These are phyloP conservation scores for Houttuynia cordata DNA, from an alignment of 164 flowering plant genomes.

Conservation along the genomic window DNA sequence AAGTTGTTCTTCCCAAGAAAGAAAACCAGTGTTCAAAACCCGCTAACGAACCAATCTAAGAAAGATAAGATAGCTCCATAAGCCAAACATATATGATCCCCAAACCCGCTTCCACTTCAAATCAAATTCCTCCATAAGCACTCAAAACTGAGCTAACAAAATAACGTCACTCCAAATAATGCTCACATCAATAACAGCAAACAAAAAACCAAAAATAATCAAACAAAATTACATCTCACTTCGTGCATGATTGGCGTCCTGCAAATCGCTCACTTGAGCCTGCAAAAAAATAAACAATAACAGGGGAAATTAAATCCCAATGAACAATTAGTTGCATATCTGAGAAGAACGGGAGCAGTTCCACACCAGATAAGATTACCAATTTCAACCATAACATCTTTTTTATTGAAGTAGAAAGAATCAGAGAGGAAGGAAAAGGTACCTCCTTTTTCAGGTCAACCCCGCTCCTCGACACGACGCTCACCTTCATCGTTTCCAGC, in stretches of 20 bases:
- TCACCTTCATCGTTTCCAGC: slow-evolving; percentile 50
- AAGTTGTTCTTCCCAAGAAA: too few relatives aligned
- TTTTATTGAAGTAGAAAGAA: too few relatives aligned
- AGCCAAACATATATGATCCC: not conserved
- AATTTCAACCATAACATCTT: slow-evolving; percentile 1
- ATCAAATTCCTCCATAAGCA: not conserved
- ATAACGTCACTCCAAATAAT: too few relatives aligned
- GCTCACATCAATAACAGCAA: not conserved
- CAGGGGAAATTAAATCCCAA: not conserved
- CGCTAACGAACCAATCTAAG: too few relatives aligned
- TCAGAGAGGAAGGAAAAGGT: not conserved
- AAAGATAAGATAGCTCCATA: too few relatives aligned
- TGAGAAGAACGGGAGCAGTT: not conserved
- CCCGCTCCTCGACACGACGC: slow-evolving; percentile 68
- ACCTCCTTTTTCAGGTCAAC: slow-evolving; percentile 67
- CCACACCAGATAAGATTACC: not conserved
- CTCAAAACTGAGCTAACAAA: not conserved
- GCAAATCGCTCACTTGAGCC: slow-evolving; percentile 93
- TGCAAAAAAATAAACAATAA: slow-evolving; percentile 23
- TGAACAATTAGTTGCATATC: not conserved
- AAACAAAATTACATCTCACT: slow-evolving; percentile 33
- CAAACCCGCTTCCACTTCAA: too few relatives aligned
- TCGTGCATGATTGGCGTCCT: slow-evolving; percentile 62
- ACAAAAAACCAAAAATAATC: not conserved
- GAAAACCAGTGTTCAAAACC: too few relatives aligned